These are phyloP conservation scores for Botrytis elliptica DNA, from an alignment of 2,329 filamentous ascomycete genomes.

Conservation along the genomic window DNA sequence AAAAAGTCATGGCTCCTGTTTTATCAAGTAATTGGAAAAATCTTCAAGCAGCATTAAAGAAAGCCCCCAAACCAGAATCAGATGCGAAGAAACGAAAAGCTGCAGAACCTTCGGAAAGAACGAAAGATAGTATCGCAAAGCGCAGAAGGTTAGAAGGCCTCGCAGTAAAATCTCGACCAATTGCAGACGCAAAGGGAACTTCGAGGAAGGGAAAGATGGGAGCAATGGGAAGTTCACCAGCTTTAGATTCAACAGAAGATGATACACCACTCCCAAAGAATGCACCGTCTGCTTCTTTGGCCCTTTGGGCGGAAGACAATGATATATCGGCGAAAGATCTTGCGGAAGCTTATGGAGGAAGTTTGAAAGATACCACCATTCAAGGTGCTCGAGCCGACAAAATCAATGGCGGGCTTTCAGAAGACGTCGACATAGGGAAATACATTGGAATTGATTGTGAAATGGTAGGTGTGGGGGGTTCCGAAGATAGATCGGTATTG, in stretches of 20 bases:
- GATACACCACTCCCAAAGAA: constrained; percentile 33
- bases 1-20: constrained; percentile 36
- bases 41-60: constrained; percentile 60
- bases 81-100: constrained; percentile 37
- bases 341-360: constrained; percentile 60
- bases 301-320: constrained; percentile 61
- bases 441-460: constrained; percentile 95
- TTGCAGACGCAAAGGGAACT: constrained; percentile 13
- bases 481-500: constrained; percentile 69
- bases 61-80: constrained; percentile 42
- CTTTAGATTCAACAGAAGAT: constrained; percentile 38
- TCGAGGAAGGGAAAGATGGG: constrained; percentile 50
- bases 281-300: constrained; percentile 53
- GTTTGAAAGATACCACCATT: constrained; percentile 50
- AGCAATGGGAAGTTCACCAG: constrained; percentile 50
- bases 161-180: constrained; percentile 18
- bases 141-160: constrained; percentile 37
- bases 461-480: constrained; percentile 87
- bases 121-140: constrained; percentile 39
- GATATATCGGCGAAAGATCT: constrained; percentile 60
- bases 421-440: constrained; percentile 72
- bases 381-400: constrained; percentile 47
- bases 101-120: constrained; percentile 35
- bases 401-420: constrained; percentile 62
- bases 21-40: constrained; percentile 76